Evolutionary conservation across 208 protist species (phyloP), one percentile per base, ranked within the genome.

Genomic region (Baffinella frigidus): DNA sequence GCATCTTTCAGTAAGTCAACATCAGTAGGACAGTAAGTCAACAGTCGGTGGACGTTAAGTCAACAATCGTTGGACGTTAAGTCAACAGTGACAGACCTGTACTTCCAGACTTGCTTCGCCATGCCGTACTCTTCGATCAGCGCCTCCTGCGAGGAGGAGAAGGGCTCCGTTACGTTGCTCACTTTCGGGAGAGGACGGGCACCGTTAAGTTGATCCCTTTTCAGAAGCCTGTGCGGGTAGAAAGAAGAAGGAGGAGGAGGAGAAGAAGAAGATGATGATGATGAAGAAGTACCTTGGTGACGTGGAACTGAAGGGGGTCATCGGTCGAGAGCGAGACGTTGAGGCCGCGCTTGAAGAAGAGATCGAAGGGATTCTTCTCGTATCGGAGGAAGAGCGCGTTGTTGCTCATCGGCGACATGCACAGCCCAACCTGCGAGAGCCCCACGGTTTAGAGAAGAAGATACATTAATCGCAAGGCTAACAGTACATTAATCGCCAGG

Each of bases 71-170:
- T 1, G n/a, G 44, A 43, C n/a, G 24, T 5, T 5, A 39, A 67
- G 80, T 44, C 39, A 1, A 64, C 39, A 1, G 48, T 35, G 80
- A 27, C 3, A 64, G 7, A 27, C n/a, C 51, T 4, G 39, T 10
- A 67, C 7, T 50, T 50, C 74, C 39, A 50, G 3, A 61, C 43
- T 95, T 99, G 99, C n/a, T 97, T 96, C 0, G 98, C 98, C 87
- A 99, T 97, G 84, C 95, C 96, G 94, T 99, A 99, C 95, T 99
- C 99, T 94, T 99, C 98, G 51, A 99, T 97, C 4, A 99, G 95
- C 9, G 99, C 98, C 94, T 99, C 98, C 44, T 94, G 93, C 7
- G 98, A 99, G n/a, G n/a, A n/a, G n/a, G n/a, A n/a, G n/a, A n/a
- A n/a, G n/a, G n/a, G n/a, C n/a, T n/a, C n/a, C n/a, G n/a, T n/a